A percentile compares a stretch with the other conserved stretches of the same genome.
These are phyloP conservation scores for Daldinia grandis DNA, from an alignment of 495 filamentous ascomycete genomes.

Conservation along the genomic window DNA sequence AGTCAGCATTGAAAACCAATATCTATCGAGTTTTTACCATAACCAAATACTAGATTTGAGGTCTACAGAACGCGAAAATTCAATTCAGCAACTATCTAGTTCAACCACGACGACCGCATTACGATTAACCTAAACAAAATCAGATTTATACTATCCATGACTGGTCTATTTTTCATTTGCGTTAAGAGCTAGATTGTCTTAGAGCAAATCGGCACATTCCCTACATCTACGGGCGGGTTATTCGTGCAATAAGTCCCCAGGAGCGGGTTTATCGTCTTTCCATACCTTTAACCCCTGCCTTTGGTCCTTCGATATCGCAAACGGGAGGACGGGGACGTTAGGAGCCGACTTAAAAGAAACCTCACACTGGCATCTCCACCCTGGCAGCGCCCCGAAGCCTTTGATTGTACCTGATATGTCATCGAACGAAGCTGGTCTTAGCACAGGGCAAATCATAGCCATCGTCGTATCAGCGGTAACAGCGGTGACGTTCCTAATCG, in stretches of 20 bases:
- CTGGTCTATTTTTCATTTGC: not conserved
- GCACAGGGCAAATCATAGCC: slow-evolving; percentile 10
- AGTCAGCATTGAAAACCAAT: not conserved
- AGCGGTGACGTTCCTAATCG: slow-evolving; percentile 2
- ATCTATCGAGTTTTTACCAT: not conserved
- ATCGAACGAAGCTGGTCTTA: slow-evolving; percentile 3
- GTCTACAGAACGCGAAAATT: not conserved
- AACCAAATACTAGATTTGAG: not conserved
- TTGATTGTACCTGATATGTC: slow-evolving; percentile 2
- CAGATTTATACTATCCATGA: not conserved
- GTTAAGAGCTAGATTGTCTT: not conserved
- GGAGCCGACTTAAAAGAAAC: not conserved
- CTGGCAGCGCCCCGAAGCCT: not conserved
- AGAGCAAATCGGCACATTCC: not conserved
- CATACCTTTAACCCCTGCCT: not conserved
- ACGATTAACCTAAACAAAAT: not conserved
- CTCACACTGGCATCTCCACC: not conserved
- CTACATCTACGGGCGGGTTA: not conserved
- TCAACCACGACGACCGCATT: not conserved
- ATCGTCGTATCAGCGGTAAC: slow-evolving; percentile 17
- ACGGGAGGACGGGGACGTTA: not conserved
- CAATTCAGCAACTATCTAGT: not conserved
- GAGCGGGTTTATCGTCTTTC: not conserved
- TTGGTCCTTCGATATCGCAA: not conserved
- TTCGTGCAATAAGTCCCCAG: not conserved